phyloP scores from a whole-genome alignment of 2,329 filamentous ascomycete species.

The Fusarium mundagurra region DNA sequence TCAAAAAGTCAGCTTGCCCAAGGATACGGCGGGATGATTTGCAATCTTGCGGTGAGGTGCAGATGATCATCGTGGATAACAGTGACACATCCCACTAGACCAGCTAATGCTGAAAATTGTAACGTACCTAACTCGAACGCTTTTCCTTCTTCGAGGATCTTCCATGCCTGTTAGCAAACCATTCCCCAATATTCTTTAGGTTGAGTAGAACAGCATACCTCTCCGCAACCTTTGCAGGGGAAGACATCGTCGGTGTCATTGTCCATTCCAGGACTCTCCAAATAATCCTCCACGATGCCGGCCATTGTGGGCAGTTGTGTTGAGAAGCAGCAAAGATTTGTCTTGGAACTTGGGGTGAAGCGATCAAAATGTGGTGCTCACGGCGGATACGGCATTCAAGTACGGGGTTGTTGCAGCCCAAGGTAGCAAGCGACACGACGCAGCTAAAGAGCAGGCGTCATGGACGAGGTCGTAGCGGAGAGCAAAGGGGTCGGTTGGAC shows the following conservation, averaged over 20 bases:
- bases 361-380: conserved; percentile 22
- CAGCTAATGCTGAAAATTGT: neutral
- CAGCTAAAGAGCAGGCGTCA: conserved; percentile 39
- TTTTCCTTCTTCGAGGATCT: conserved; percentile 99
- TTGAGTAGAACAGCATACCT: conserved; percentile 64
- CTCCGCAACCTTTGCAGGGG: conserved; percentile 92
- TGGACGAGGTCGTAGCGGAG: conserved; percentile 32
- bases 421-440: conserved; percentile 33
- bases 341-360: conserved; percentile 14
- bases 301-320: conserved; percentile 52
- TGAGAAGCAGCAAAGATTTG: conserved; percentile 5
- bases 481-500: conserved; percentile 22
- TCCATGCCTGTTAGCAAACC: conserved; percentile 30
- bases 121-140: conserved; percentile 92
- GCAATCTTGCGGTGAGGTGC: conserved; percentile 22
- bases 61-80: neutral
- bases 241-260: conserved; percentile 84
- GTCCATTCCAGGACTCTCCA: conserved; percentile 72
- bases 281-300: conserved; percentile 67
- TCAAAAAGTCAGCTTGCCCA: conserved; percentile 43
- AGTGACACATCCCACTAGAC: neutral
- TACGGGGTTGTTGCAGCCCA: conserved; percentile 30
- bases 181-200: neutral
- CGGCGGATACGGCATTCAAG: conserved; percentile 29
- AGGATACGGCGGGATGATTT: neutral